Evolutionary conservation across 371 early-diverging fungal genomes (phyloP).

Genomic region (Dichotomocladium elegans): DNA sequence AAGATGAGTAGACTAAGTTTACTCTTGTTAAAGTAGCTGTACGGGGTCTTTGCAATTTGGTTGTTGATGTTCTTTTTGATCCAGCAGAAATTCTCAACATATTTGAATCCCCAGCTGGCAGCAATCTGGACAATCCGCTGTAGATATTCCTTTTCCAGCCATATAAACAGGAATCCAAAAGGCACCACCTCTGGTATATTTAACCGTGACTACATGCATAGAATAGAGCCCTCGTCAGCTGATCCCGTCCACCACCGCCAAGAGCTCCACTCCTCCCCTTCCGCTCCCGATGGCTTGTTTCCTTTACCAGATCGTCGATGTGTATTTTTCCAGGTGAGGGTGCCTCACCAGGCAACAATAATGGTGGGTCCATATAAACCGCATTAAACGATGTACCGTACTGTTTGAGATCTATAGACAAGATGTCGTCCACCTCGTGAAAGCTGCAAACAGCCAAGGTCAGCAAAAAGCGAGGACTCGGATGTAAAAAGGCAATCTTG

Average conservation of each 20-base stretch:
- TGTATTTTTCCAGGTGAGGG: constrained; percentile 66
- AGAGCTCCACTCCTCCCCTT: too few species aligned
- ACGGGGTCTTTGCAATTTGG: constrained; percentile 62
- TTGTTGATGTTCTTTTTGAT: constrained; percentile 82
- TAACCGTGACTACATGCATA: constrained; percentile 35
- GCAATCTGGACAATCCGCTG: constrained; percentile 73
- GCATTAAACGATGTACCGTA: constrained; percentile 73
- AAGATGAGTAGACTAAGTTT: constrained; percentile 88
- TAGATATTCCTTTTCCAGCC: constrained; percentile 87
- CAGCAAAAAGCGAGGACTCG: background rate
- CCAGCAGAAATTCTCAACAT: constrained; percentile 96
- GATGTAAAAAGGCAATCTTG: background rate
- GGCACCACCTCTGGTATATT: constrained; percentile 61
- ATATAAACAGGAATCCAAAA: constrained; percentile 86
- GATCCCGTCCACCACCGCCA: too few species aligned
- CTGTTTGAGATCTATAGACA: constrained; percentile 46
- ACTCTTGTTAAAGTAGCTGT: constrained; percentile 74
- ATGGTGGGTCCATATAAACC: constrained; percentile 90
- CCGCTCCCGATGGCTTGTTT: background rate
- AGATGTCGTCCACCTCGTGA: constrained; percentile 28
- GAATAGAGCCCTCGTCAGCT: background rate
- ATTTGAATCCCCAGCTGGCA: constrained; percentile 84
- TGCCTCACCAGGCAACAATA: constrained; percentile 66
- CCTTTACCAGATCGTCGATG: constrained; percentile 60
- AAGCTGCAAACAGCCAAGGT: constrained; percentile 14